Percentiles rank a stretch among this genome's conserved stretches.
Conservation (phyloP, 192 early-diverging fungal species). For the Entomortierella chlamydospora region DNA sequence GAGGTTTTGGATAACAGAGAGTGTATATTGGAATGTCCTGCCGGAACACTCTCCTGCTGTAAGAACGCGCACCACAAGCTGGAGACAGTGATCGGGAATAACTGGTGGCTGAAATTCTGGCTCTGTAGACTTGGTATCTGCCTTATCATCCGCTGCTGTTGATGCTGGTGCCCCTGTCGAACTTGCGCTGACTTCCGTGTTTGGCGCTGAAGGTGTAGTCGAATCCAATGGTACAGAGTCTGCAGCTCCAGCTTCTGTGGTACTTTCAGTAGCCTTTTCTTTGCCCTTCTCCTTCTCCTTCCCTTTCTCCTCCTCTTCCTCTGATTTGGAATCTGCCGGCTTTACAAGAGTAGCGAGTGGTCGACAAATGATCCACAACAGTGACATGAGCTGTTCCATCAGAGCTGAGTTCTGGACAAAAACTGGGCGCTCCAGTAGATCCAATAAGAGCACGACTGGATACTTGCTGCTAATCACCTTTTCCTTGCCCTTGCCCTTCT, state of each 20-base stretch:
- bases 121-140: slow-evolving; percentile 34
- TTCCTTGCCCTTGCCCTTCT: slow-evolving; percentile 76
- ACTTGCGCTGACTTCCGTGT: background rate
- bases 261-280: background rate
- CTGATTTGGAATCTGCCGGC: slow-evolving; percentile 32
- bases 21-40: slow-evolving; percentile 94
- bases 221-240: background rate
- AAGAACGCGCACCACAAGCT: slow-evolving; percentile 89
- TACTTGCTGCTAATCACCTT: slow-evolving; percentile 61
- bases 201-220: background rate
- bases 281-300: slow-evolving; percentile 11
- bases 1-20: slow-evolving; percentile 90
- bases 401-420: slow-evolving; percentile 83
- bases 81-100: slow-evolving; percentile 85
- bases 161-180: background rate
- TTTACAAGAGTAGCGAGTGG: slow-evolving; percentile 76
- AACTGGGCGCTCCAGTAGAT: slow-evolving; percentile 84
- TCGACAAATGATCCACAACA: slow-evolving; percentile 84
- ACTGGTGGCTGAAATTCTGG: slow-evolving; percentile 72
- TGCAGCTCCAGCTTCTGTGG: slow-evolving; percentile 19
- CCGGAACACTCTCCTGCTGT: slow-evolving; percentile 92
- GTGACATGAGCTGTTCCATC: slow-evolving; percentile 90
- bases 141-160: slow-evolving; percentile 18
- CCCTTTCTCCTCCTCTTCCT: slow-evolving; percentile 3
- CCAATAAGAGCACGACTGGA: slow-evolving; percentile 81